Evolutionary conservation across 2,329 filamentous ascomycete species (phyloP).

Genomic region (Triangularia verruculosa): DNA sequence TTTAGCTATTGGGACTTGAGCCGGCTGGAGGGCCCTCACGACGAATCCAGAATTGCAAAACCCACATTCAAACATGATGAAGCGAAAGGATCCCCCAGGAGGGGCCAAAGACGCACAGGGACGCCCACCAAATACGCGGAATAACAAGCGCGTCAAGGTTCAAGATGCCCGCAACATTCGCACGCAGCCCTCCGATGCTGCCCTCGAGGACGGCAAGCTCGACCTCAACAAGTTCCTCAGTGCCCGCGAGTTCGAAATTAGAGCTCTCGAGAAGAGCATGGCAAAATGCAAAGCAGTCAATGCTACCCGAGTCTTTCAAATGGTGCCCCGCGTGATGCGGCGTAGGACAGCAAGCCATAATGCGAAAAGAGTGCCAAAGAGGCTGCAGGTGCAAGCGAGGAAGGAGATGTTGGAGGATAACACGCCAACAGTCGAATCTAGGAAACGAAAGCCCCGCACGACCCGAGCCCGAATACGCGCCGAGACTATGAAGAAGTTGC

Average conservation of each 20-base stretch:
- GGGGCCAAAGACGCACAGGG: constrained; percentile 10
- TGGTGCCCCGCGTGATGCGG: constrained; percentile 79
- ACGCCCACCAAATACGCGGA: constrained; percentile 1
- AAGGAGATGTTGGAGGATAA: constrained; percentile 85
- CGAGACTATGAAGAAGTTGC: constrained; percentile 71
- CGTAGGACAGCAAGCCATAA: constrained; percentile 93
- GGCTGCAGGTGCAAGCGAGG: constrained; percentile 67
- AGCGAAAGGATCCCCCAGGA: constrained; percentile 28
- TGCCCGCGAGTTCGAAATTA: constrained; percentile 85
- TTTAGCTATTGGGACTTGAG: not conserved
- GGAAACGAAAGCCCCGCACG: constrained; percentile 58
- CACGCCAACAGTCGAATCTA: constrained; percentile 72
- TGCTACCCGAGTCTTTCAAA: constrained; percentile 78
- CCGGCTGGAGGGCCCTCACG: not conserved
- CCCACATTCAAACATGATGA: constrained; percentile 10
- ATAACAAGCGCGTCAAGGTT: constrained; percentile 45
- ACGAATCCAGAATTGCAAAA: not conserved
- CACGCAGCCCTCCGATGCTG: constrained; percentile 48
- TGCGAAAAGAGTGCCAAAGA: constrained; percentile 79
- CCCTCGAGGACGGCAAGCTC: constrained; percentile 70
- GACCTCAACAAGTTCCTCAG: constrained; percentile 81
- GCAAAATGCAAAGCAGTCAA: constrained; percentile 62
- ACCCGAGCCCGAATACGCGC: constrained; percentile 62
- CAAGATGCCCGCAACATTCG: constrained; percentile 49
- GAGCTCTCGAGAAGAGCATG: constrained; percentile 79